phyloP scores from a whole-genome alignment of 2,329 filamentous ascomycete species.

The Ophiosphaerella herpotricha region DNA sequence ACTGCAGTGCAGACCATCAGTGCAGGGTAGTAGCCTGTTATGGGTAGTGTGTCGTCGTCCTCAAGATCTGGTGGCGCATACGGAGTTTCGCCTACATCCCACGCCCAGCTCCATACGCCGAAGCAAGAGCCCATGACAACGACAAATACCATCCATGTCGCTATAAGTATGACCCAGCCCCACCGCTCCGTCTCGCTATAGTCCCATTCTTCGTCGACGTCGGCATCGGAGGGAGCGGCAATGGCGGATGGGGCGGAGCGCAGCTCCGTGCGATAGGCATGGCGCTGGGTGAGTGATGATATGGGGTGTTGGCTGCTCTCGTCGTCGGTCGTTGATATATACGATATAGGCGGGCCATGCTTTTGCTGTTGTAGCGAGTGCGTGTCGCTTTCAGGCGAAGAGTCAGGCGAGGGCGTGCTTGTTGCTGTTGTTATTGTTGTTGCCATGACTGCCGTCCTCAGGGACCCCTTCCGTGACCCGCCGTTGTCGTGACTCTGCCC shows the following conservation, averaged over 20 bases:
- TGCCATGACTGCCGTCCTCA: slow-evolving; percentile 84
- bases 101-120: slow-evolving; percentile 97
- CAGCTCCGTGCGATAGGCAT: slow-evolving; percentile 31
- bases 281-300: slow-evolving; percentile 34
- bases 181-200: slow-evolving; percentile 97
- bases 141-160: slow-evolving; percentile 96
- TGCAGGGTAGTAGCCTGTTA: slow-evolving; percentile 95
- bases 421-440: slow-evolving; percentile 49
- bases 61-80: slow-evolving; percentile 95
- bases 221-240: slow-evolving; percentile 28
- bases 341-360: slow-evolving; percentile 61
- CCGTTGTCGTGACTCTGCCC: slow-evolving; percentile 25
- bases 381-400: slow-evolving; percentile 9
- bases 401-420: slow-evolving; percentile 16
- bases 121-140: slow-evolving; percentile 95
- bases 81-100: slow-evolving; percentile 95
- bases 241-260: slow-evolving; percentile 28
- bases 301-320: slow-evolving; percentile 58
- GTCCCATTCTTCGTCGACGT: slow-evolving; percentile 69
- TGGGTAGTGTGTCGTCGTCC: slow-evolving; percentile 91
- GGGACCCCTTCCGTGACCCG: slow-evolving; percentile 77
- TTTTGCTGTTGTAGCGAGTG: slow-evolving; percentile 1
- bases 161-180: slow-evolving; percentile 90
- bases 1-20: slow-evolving; percentile 91
- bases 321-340: slow-evolving; percentile 80